Conservation (phyloP, 441 rosid genomes). For the Populus hybrid region DNA sequence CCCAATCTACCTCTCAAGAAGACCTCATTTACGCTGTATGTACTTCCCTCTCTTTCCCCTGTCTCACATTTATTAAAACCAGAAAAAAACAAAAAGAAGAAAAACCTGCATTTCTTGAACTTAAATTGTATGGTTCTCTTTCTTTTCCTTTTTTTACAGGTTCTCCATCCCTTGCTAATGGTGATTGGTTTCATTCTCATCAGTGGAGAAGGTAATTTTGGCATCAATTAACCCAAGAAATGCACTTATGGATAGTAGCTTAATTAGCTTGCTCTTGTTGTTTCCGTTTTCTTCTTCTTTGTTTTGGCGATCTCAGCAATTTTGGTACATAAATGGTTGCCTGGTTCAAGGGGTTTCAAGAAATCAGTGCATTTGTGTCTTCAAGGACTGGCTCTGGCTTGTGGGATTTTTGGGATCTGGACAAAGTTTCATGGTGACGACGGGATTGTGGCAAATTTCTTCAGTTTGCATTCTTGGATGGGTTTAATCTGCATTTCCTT, state of each 20-base stretch:
- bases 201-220: conserved; percentile 79
- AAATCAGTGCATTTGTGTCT: conserved; percentile 78
- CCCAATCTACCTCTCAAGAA: conserved; percentile 39
- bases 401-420: conserved; percentile 85
- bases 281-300: neutral
- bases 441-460: conserved; percentile 78
- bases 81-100: neutral
- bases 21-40: conserved; percentile 62
- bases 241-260: neutral
- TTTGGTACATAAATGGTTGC: conserved; percentile 83
- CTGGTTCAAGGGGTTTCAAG: conserved; percentile 74
- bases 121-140: neutral
- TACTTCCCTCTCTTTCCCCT: neutral
- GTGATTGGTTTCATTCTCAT: conserved; percentile 87
- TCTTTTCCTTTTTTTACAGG: conserved; percentile 28
- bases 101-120: neutral
- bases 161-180: conserved; percentile 80
- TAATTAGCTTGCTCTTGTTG: neutral
- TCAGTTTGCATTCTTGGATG: conserved; percentile 94
- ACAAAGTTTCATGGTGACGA: conserved; percentile 57
- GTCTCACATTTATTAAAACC: neutral
- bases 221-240: neutral
- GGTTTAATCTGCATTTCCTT: conserved; percentile 76
- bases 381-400: conserved; percentile 79
- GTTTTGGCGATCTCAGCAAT: conserved; percentile 50